phyloP scores from a whole-genome alignment of 176 grass and related monocot genomes.

The Zea luxurians region DNA sequence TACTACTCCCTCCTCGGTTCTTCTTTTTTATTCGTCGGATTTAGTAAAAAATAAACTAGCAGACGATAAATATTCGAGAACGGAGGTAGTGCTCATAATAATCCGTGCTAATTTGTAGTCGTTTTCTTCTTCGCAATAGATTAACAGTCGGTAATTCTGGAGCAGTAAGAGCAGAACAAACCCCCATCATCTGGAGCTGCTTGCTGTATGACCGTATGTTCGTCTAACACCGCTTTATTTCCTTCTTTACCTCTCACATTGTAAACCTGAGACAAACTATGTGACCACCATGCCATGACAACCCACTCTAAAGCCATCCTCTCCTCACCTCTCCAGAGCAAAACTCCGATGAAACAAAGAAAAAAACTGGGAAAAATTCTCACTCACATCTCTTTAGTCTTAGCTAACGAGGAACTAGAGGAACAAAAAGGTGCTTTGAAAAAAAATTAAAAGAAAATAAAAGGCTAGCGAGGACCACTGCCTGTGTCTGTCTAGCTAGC shows the following conservation, averaged over 20 bases:
- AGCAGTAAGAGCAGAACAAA: not conserved
- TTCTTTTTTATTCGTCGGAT: too few species aligned
- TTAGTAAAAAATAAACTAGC: too few species aligned
- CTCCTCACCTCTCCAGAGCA: constrained; percentile 35
- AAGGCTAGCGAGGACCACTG: constrained; percentile 47
- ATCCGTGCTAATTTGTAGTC: not conserved
- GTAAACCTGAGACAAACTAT: constrained; percentile 59
- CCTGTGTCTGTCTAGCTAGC: constrained; percentile 36
- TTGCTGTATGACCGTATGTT: constrained; percentile 40
- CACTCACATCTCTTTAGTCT: constrained; percentile 37
- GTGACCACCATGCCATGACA: constrained; percentile 30
- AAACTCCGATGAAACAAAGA: constrained; percentile 38
- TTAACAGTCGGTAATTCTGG: too few species aligned
- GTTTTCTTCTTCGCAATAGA: too few species aligned
- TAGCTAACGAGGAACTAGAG: constrained; percentile 39
- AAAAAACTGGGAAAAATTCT: constrained; percentile 8
- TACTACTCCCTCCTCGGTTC: too few species aligned
- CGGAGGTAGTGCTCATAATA: too few species aligned
- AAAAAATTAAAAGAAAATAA: not conserved
- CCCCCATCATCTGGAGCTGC: not conserved
- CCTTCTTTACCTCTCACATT: constrained; percentile 60
- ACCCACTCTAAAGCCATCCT: constrained; percentile 43
- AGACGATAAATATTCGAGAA: too few species aligned
- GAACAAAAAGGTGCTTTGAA: constrained; percentile 42
- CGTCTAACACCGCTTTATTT: constrained; percentile 56